Percentiles rank a stretch among this genome's conserved stretches.
Conservation (phyloP, 192 early-diverging fungal species). For the Coemansia sp. region DNA sequence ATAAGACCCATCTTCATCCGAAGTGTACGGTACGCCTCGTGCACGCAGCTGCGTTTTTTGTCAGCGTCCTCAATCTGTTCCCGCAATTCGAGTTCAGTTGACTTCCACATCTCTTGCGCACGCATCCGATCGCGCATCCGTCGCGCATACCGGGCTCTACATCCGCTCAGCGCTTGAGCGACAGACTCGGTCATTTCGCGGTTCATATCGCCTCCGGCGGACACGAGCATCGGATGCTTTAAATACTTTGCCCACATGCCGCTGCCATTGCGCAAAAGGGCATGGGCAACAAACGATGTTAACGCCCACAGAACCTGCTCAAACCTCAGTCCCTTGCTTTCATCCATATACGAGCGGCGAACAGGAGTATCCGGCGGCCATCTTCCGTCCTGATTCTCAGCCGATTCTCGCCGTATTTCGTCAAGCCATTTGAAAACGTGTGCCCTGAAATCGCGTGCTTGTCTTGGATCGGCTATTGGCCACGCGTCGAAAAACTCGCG, state of each 20-base stretch:
- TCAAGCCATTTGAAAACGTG: slow-evolving; percentile 62
- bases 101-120: slow-evolving; percentile 32
- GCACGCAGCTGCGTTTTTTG: background rate
- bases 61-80: slow-evolving; percentile 1
- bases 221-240: slow-evolving; percentile 10
- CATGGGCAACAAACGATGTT: slow-evolving; percentile 7
- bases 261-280: slow-evolving; percentile 6
- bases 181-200: background rate
- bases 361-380: slow-evolving; percentile 46
- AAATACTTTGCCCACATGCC: slow-evolving; percentile 14
- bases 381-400: slow-evolving; percentile 11
- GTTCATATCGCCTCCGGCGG: background rate
- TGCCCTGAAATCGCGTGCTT: slow-evolving; percentile 60
- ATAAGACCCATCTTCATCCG: slow-evolving; percentile 11
- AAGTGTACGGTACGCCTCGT: slow-evolving; percentile 23
- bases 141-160: slow-evolving; percentile 29
- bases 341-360: slow-evolving; percentile 49
- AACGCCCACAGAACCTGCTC: slow-evolving; percentile 44
- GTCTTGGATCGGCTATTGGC: slow-evolving; percentile 57
- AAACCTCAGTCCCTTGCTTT: slow-evolving; percentile 45
- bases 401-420: slow-evolving; percentile 52
- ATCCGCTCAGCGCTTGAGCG: slow-evolving; percentile 1
- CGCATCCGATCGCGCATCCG: slow-evolving; percentile 34
- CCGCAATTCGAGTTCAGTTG: slow-evolving; percentile 5
- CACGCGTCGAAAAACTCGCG: slow-evolving; percentile 59